Conservation (phyloP, 106 monocot genomes). For the Posidonia australis region DNA sequence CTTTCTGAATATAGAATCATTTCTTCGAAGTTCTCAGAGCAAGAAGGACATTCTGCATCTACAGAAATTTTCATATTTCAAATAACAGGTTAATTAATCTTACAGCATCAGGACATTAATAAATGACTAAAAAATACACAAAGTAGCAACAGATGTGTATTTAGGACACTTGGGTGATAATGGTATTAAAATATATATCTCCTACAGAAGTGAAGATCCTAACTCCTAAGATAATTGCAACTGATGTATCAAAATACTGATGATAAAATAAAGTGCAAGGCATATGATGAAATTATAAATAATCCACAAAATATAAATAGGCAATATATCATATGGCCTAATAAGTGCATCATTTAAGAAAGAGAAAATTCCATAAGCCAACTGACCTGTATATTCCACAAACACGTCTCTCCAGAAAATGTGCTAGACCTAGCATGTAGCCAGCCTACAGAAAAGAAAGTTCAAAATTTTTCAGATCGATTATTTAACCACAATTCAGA, state of each 20-base stretch:
- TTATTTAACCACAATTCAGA: too few relatives aligned
- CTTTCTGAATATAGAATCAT: conserved; percentile 5
- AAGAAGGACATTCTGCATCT: neutral
- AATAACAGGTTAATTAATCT: too few relatives aligned
- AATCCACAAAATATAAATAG: neutral
- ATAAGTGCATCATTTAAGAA: neutral
- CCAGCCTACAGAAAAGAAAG: too few relatives aligned
- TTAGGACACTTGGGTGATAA: neutral
- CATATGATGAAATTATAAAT: too few relatives aligned
- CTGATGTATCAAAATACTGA: too few relatives aligned
- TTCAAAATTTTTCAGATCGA: too few relatives aligned
- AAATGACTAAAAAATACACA: neutral
- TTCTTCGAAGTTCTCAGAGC: neutral
- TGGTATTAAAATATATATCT: neutral
- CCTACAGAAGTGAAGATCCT: neutral
- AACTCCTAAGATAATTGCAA: neutral
- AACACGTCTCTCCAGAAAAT: too few relatives aligned
- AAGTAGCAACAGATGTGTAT: neutral
- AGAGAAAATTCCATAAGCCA: neutral
- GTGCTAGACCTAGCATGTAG: too few relatives aligned
- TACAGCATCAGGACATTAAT: too few relatives aligned
- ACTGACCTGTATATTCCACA: neutral
- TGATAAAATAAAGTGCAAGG: too few relatives aligned
- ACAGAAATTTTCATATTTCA: neutral
- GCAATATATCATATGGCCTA: neutral